phyloP scores from a whole-genome alignment of 306 rosid species.

The Citrullus mucosospermus region DNA sequence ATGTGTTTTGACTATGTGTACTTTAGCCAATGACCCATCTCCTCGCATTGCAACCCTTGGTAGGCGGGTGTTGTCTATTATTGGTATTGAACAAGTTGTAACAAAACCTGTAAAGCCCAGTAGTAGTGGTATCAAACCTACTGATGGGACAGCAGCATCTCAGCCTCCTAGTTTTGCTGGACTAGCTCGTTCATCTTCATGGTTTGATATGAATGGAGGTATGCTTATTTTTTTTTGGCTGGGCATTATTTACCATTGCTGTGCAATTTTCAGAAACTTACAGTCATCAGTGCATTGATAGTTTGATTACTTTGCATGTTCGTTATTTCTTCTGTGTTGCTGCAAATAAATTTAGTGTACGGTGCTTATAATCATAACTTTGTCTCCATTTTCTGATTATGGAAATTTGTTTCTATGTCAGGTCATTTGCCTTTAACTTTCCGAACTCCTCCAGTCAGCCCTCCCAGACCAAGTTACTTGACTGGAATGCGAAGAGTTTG shows the following conservation, averaged over 20 bases:
- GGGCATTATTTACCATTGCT: not conserved
- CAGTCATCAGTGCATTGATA: not conserved
- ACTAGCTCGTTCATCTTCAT: constrained; percentile 82
- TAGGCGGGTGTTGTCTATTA: constrained; percentile 71
- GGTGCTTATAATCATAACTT: not conserved
- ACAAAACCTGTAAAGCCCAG: constrained; percentile 56
- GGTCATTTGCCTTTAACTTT: constrained; percentile 79
- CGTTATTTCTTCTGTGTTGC: not conserved
- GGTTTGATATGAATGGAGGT: constrained; percentile 99
- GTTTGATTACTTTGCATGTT: not conserved
- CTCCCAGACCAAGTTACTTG: constrained; percentile 77
- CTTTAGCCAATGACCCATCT: constrained; percentile 95
- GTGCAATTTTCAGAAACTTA: not conserved
- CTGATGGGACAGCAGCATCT: constrained; percentile 35
- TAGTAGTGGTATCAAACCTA: constrained; percentile 26
- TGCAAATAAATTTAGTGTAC: not conserved
- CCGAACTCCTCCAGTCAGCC: constrained; percentile 99
- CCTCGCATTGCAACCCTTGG: constrained; percentile 88
- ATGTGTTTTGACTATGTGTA: constrained; percentile 81
- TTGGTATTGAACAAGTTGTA: constrained; percentile 89
- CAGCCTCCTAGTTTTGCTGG: constrained; percentile 43
- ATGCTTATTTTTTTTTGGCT: constrained; percentile 6
- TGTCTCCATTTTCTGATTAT: constrained; percentile 3
- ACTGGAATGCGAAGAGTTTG: constrained; percentile 89
- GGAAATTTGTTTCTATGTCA: constrained; percentile 12